phyloP scores from a whole-genome alignment of 495 filamentous ascomycete genomes.

The Sporormia fimetaria region DNA sequence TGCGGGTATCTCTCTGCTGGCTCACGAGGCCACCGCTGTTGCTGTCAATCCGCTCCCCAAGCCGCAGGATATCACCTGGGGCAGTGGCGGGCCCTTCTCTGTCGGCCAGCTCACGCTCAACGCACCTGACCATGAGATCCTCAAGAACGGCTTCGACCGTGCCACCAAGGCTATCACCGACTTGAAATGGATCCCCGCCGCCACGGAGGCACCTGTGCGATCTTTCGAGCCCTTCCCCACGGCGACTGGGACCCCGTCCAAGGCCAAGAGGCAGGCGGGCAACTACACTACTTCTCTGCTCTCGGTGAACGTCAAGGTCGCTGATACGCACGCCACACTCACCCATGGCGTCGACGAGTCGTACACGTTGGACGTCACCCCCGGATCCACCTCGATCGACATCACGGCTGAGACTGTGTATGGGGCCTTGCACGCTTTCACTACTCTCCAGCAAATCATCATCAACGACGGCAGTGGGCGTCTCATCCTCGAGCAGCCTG shows the following conservation, averaged over 20 bases:
- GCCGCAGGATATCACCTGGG: conserved; percentile 44
- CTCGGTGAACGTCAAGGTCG: conserved; percentile 35
- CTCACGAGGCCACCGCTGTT: conserved; percentile 28
- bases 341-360: conserved; percentile 48
- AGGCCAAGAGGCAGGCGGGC: conserved; percentile 29
- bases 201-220: conserved; percentile 40
- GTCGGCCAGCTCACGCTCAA: conserved; percentile 28
- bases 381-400: conserved; percentile 30
- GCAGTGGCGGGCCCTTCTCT: conserved; percentile 39
- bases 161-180: conserved; percentile 37
- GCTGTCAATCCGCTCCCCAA: conserved; percentile 46
- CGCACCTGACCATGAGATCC: conserved; percentile 24
- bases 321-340: conserved; percentile 35
- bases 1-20: conserved; percentile 7
- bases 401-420: conserved; percentile 42
- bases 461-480: conserved; percentile 30
- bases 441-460: conserved; percentile 44
- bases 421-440: conserved; percentile 49
- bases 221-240: conserved; percentile 41
- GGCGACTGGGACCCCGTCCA: conserved; percentile 22
- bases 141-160: conserved; percentile 39
- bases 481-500: conserved; percentile 34
- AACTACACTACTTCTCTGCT: conserved; percentile 16
- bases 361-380: conserved; percentile 41
- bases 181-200: conserved; percentile 44